Conservation (phyloP, 139 green algal genomes). For the Chlorella vulgaris region DNA sequence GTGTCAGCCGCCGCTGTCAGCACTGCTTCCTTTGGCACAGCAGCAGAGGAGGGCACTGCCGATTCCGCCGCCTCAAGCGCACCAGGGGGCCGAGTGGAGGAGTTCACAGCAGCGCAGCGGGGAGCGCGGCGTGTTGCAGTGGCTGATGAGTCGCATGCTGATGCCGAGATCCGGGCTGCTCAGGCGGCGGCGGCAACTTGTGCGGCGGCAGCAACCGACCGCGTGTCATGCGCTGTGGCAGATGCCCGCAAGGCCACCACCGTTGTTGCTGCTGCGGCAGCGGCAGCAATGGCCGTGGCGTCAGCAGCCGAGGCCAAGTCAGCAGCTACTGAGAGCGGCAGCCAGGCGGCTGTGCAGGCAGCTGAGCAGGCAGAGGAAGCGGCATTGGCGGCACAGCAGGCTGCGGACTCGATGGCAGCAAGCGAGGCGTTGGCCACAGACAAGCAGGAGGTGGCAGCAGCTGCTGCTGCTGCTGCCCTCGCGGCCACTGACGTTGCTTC, state of each 20-base stretch:
- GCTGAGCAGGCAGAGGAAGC: not conserved
- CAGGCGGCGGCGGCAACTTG: no score
- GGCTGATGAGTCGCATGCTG: not conserved
- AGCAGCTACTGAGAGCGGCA: not conserved
- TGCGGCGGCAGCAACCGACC: no score
- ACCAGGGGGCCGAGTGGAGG: not conserved
- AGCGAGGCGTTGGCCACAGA: not conserved
- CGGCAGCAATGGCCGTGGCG: not conserved
- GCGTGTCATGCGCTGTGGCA: no score
- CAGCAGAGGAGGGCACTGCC: not conserved
- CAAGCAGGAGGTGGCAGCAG: not conserved
- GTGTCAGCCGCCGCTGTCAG: not conserved
- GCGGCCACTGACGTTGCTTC: not conserved
- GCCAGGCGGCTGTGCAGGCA: not conserved
- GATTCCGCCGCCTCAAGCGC: not conserved
- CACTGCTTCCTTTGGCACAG: not conserved
- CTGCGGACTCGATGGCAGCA: not conserved
- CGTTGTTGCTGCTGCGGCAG: not conserved
- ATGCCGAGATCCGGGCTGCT: not conserved
- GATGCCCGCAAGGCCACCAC: not conserved
- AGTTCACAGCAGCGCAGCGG: constrained; percentile 15
- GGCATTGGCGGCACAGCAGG: not conserved
- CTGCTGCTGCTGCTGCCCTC: not conserved
- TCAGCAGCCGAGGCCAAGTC: not conserved
- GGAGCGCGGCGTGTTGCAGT: not conserved